phyloP scores from a whole-genome alignment of 176 grass and related monocot genomes.

The Olyra latifolia region DNA sequence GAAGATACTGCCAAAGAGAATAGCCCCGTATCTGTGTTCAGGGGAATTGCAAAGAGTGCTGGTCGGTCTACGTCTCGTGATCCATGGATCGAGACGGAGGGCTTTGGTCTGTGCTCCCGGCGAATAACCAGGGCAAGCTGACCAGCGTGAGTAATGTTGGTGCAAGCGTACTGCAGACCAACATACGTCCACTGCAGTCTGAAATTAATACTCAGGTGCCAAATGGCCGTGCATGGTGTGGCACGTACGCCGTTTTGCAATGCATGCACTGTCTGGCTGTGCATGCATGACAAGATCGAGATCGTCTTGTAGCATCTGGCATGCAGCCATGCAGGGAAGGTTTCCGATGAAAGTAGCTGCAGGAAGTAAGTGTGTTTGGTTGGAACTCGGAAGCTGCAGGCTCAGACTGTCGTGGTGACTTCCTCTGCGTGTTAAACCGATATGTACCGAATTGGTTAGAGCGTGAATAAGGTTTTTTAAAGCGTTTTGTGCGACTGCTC shows the following conservation, averaged over 20 bases:
- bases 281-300: neutral
- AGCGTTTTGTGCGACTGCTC: no score
- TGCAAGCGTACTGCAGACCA: neutral
- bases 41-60: no score
- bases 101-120: no score
- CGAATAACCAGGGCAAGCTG: no score
- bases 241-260: neutral
- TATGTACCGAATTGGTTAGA: no score
- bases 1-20: no score
- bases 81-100: no score
- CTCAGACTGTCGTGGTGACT: neutral
- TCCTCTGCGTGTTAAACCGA: neutral
- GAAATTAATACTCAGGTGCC: neutral
- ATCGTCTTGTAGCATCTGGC: neutral
- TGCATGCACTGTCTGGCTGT: neutral
- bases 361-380: slow-evolving; percentile 16
- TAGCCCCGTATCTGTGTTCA: no score
- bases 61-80: no score
- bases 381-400: neutral
- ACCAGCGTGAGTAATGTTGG: no score
- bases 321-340: neutral
- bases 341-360: slow-evolving; percentile 5
- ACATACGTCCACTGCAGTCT: neutral
- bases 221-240: neutral
- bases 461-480: no score